Conservation (phyloP, 345 rosid species). For the Passiflora organensis region DNA sequence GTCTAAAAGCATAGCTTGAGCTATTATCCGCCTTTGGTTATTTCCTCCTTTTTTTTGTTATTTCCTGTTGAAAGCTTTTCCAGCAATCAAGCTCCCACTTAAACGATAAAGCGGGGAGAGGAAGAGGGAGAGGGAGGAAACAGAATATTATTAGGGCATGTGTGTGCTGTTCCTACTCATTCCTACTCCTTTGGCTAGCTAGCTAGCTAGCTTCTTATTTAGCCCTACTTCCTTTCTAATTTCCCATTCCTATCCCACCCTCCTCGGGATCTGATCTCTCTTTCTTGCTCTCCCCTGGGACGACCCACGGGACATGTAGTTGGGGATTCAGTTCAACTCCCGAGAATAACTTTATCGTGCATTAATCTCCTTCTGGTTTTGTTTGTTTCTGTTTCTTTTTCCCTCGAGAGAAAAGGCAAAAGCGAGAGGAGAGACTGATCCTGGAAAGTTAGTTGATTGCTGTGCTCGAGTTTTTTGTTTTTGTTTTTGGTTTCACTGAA, state of each 20-base stretch:
- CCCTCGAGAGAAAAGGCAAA: constrained; percentile 15
- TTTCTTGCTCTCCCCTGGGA: too few relatives aligned
- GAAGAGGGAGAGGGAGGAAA: constrained; percentile 19
- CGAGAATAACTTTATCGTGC: constrained; percentile 49
- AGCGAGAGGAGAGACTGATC: constrained; percentile 10
- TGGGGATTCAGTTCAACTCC: constrained; percentile 56
- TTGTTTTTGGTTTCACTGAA: constrained; percentile 6
- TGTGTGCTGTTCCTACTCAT: constrained; percentile 21
- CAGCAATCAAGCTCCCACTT: constrained; percentile 64
- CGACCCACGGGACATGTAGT: constrained; percentile 3
- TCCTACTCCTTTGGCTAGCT: too few relatives aligned
- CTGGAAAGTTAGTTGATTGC: constrained; percentile 8
- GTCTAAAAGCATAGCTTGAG: too few relatives aligned
- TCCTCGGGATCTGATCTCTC: constrained; percentile 72
- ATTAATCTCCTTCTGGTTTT: constrained; percentile 12
- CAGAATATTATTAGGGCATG: constrained; percentile 55
- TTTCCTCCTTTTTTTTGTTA: constrained; percentile 32
- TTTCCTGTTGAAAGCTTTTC: constrained; percentile 62
- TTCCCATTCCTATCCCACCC: constrained; percentile 28
- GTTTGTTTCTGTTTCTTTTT: constrained; percentile 14
- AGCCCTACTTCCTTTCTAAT: constrained; percentile 45
- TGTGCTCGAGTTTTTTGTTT: too few relatives aligned
- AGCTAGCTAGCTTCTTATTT: constrained; percentile 36
- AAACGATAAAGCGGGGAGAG: constrained; percentile 21
- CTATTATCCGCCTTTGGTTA: constrained; percentile 38